Conservation (phyloP, 257 asterid species). For the Misopates orontium region DNA sequence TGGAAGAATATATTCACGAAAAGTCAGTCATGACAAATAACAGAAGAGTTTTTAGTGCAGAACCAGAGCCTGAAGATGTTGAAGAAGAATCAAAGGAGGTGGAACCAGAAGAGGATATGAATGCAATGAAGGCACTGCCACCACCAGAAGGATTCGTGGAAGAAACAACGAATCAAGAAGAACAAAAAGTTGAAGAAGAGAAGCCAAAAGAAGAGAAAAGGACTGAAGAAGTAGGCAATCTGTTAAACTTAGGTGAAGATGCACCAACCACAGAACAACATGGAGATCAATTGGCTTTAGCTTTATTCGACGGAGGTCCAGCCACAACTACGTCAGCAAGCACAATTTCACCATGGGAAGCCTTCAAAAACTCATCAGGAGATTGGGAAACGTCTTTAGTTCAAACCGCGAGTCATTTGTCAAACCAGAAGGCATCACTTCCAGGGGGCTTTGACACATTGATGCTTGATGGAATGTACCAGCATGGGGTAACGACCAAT, state of each 20-base stretch:
- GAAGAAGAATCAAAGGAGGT: conserved; percentile 25
- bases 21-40: conserved; percentile 45
- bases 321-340: conserved; percentile 33
- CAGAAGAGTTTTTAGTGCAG: conserved; percentile 24
- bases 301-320: conserved; percentile 63
- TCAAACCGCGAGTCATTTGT: conserved; percentile 68
- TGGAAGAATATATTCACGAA: conserved; percentile 78
- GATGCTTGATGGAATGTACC: conserved; percentile 88
- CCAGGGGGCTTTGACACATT: conserved; percentile 66
- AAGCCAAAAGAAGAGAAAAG: conserved; percentile 29
- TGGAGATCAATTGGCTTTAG: conserved; percentile 70
- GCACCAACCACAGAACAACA: conserved; percentile 60
- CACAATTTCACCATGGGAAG: conserved; percentile 69
- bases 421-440: conserved; percentile 60
- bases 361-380: conserved; percentile 63
- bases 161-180: conserved; percentile 31
- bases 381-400: conserved; percentile 86
- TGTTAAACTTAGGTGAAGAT: conserved; percentile 65
- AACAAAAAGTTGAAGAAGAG: conserved; percentile 19
- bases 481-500: conserved; percentile 57
- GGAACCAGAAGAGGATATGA: conserved; percentile 57
- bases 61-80: conserved; percentile 30
- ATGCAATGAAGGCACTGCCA: conserved; percentile 71
- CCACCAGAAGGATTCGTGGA: conserved; percentile 54
- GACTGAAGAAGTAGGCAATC: conserved; percentile 58